Conservation (phyloP, 2,329 filamentous ascomycete species). For the Alternaria metachromatica region DNA sequence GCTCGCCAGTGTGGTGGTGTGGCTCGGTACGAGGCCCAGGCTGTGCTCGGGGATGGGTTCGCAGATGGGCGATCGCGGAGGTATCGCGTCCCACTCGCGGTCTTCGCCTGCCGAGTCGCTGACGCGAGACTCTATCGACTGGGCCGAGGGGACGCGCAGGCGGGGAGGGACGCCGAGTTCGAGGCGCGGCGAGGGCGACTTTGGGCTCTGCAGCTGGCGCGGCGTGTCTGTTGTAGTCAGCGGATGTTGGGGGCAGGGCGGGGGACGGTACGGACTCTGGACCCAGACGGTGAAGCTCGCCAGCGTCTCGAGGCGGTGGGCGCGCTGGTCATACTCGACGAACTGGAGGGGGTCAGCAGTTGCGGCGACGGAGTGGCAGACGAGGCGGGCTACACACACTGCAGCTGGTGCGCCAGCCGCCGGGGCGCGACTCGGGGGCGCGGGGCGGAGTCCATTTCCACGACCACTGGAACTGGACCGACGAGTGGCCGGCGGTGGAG, state of each 20-base stretch:
- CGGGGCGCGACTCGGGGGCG: constrained; percentile 77
- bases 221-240: constrained; percentile 44
- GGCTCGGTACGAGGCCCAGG: constrained; percentile 51
- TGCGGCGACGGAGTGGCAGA: background rate
- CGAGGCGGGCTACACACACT: constrained; percentile 64
- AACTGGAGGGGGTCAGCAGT: constrained; percentile 64
- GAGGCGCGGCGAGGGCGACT: constrained; percentile 70
- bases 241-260: background rate
- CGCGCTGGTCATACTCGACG: constrained; percentile 94
- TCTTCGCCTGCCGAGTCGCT: constrained; percentile 70
- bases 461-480: constrained; percentile 89
- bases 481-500: constrained; percentile 79
- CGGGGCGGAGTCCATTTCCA: constrained; percentile 98
- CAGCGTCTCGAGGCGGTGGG: constrained; percentile 85
- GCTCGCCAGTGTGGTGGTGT: constrained; percentile 48
- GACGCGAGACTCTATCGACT: constrained; percentile 83
- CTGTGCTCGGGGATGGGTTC: constrained; percentile 58
- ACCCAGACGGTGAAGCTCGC: constrained; percentile 97
- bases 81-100: constrained; percentile 49
- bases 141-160: constrained; percentile 81
- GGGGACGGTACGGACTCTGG: constrained; percentile 64
- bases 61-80: constrained; percentile 56
- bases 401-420: constrained; percentile 95
- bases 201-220: constrained; percentile 49
- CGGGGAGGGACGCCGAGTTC: constrained; percentile 76